phyloP scores from a whole-genome alignment of 1,284 basidiomycete species.

The Coniophora puteana region DNA sequence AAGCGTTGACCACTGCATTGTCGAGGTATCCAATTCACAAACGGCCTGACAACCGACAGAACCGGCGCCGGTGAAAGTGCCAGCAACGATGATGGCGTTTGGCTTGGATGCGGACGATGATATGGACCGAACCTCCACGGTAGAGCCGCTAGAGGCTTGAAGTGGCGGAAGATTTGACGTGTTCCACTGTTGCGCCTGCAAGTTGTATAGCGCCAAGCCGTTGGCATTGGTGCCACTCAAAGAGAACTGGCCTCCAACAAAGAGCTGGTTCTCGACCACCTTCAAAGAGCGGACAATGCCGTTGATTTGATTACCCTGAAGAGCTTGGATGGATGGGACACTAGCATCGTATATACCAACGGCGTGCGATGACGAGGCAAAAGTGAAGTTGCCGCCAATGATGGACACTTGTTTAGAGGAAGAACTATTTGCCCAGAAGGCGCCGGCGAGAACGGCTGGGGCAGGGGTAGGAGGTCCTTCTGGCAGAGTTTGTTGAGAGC shows the following conservation, averaged over 20 bases:
- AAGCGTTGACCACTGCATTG: slow-evolving; percentile 76
- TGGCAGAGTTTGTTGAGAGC: slow-evolving; percentile 46
- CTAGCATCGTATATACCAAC: slow-evolving; percentile 75
- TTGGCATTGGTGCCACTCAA: slow-evolving; percentile 50
- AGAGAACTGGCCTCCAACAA: slow-evolving; percentile 79
- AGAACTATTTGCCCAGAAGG: slow-evolving; percentile 86
- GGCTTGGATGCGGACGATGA: slow-evolving; percentile 59
- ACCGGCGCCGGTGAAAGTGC: slow-evolving; percentile 82
- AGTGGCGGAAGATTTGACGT: slow-evolving; percentile 54
- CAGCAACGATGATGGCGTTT: slow-evolving; percentile 76
- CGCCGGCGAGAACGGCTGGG: slow-evolving; percentile 82
- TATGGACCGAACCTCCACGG: slow-evolving; percentile 75
- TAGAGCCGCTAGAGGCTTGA: slow-evolving; percentile 46
- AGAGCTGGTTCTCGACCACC: slow-evolving; percentile 65
- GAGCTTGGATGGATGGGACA: slow-evolving; percentile 46
- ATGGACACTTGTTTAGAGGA: slow-evolving; percentile 67
- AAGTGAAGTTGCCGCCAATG: slow-evolving; percentile 89
- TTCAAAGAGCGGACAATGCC: slow-evolving; percentile 75
- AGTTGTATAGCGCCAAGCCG: slow-evolving; percentile 77
- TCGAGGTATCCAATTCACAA: slow-evolving; percentile 70
- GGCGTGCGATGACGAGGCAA: slow-evolving; percentile 46
- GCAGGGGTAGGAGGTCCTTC: slow-evolving; percentile 52
- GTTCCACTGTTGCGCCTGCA: slow-evolving; percentile 59
- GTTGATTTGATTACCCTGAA: slow-evolving; percentile 57
- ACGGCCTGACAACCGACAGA: slow-evolving; percentile 74